phyloP scores from a whole-genome alignment of 2,329 filamentous ascomycete genomes.

The Elsinoe perseae region DNA sequence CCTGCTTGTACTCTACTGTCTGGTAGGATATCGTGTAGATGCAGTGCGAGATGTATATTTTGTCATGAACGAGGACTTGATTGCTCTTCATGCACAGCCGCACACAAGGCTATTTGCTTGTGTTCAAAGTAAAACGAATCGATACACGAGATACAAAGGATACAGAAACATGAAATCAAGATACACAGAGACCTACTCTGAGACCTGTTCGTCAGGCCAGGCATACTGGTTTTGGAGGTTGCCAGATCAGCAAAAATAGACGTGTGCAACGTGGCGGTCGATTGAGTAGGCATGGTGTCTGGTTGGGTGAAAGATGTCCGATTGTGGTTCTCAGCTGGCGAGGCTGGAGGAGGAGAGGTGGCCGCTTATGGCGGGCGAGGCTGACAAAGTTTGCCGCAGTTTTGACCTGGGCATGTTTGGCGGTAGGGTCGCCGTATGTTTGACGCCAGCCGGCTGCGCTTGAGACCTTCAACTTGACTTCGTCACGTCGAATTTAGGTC shows the following conservation, averaged over 20 bases:
- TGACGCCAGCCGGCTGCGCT: not conserved
- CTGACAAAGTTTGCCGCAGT: not conserved
- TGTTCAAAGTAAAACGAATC: not conserved
- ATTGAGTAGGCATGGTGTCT: not conserved
- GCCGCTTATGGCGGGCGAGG: not conserved
- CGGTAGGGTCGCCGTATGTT: not conserved
- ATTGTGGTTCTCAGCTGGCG: not conserved
- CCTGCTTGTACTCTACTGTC: not conserved
- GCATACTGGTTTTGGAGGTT: not conserved
- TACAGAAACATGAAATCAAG: constrained; percentile 7
- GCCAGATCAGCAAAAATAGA: constrained; percentile 12
- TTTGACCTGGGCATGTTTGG: not conserved
- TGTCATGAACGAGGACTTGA: not conserved
- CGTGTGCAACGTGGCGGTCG: constrained; percentile 2
- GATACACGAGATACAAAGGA: not conserved
- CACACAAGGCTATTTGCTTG: constrained; percentile 5
- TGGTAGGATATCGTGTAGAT: not conserved
- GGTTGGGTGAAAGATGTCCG: not conserved
- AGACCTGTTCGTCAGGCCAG: constrained; percentile 5
- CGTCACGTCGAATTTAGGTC: not conserved
- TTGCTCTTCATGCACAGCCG: constrained; percentile 1
- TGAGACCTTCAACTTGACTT: not conserved
- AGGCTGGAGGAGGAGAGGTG: constrained; percentile 11
- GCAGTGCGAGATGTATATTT: not conserved
- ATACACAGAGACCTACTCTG: not conserved